Percentiles rank a stretch among this genome's conserved stretches.
These are phyloP conservation scores for Lignosus rhinocerotis DNA, from an alignment of 1,284 basidiomycete genomes.

Conservation along the genomic window DNA sequence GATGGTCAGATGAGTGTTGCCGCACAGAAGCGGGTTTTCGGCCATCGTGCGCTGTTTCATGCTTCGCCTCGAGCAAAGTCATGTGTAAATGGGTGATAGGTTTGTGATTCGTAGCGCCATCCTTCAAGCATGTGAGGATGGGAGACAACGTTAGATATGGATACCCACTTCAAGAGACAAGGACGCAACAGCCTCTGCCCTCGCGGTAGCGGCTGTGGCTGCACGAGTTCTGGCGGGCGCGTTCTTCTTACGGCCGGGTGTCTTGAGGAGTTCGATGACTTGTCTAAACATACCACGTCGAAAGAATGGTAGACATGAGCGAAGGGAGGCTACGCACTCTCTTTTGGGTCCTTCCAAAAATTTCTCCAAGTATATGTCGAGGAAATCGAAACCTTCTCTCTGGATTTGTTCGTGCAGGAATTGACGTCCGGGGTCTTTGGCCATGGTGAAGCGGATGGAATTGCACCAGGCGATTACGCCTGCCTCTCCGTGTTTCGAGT, in stretches of 20 bases:
- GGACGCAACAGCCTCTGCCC: conserved; percentile 41
- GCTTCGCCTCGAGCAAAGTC: conserved; percentile 44
- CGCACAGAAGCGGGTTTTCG: background rate
- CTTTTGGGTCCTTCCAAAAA: conserved; percentile 64
- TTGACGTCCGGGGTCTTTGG: conserved; percentile 67
- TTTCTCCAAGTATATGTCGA: conserved; percentile 75
- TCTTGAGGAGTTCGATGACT: conserved; percentile 81
- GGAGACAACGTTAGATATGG: background rate
- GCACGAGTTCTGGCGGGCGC: conserved; percentile 50
- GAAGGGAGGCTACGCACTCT: conserved; percentile 46
- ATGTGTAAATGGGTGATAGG: conserved; percentile 54
- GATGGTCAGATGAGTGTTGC: background rate
- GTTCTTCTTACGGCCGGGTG: conserved; percentile 70
- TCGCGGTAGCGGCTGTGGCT: conserved; percentile 43
- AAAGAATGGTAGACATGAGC: background rate
- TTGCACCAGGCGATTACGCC: conserved; percentile 61
- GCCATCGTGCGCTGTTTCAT: conserved; percentile 1
- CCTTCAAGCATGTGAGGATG: conserved; percentile 27
- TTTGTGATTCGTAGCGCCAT: conserved; percentile 35
- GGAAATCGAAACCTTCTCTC: conserved; percentile 71
- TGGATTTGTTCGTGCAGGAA: conserved; percentile 72
- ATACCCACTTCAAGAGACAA: conserved; percentile 49
- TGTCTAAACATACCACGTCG: conserved; percentile 41
- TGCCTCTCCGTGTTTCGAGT: conserved; percentile 26
- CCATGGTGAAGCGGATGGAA: conserved; percentile 65